Evolutionary conservation across 2,329 filamentous ascomycete species (phyloP).

Genomic region (Aspergillus vadensis): DNA sequence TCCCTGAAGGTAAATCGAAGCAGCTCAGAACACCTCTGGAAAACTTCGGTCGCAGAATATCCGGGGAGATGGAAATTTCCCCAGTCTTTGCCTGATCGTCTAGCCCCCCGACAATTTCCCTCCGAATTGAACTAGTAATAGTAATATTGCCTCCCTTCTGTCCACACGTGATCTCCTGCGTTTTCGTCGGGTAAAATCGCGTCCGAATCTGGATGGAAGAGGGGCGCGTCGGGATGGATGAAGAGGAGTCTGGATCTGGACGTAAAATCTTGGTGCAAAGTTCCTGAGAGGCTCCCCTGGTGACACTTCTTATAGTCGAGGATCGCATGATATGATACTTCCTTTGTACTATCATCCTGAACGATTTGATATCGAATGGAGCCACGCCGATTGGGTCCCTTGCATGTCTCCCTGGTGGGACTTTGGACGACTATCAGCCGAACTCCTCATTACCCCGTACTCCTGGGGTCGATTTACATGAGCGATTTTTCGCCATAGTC

Average conservation of each 20-base stretch:
- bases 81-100: not conserved
- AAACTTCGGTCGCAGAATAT: not conserved
- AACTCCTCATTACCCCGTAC: not conserved
- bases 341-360: not conserved
- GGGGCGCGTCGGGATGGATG: not conserved
- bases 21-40: not conserved
- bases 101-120: not conserved
- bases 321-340: too few species aligned
- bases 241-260: not conserved
- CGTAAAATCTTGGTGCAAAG: not conserved
- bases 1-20: not conserved
- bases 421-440: not conserved
- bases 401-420: constrained; percentile 7
- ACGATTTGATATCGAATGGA: not conserved
- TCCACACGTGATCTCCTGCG: constrained; percentile 22
- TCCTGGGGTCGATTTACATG: not conserved
- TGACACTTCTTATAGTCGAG: too few species aligned
- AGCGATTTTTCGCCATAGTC: not conserved
- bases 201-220: not conserved
- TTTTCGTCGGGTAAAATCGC: constrained; percentile 29
- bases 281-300: constrained; percentile 10
- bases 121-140: too few species aligned
- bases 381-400: constrained; percentile 1
- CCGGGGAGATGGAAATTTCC: not conserved
- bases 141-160: constrained; percentile 4